Percentiles rank a stretch among this genome's conserved stretches.
phyloP scores from a whole-genome alignment of 176 grass and related monocot genomes.

The Raddia distichophylla region DNA sequence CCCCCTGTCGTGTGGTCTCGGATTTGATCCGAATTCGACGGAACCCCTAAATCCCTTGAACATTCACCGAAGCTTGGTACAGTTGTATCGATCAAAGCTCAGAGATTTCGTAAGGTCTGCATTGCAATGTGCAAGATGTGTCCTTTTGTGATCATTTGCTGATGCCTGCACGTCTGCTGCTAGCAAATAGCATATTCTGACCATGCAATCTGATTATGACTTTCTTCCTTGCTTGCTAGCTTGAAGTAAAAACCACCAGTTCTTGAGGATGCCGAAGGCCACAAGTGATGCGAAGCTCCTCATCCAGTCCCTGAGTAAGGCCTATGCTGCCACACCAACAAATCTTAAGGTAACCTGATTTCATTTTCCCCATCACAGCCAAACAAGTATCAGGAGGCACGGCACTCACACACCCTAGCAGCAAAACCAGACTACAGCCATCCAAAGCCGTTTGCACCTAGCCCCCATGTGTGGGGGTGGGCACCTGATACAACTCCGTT shows the following conservation, averaged over 20 bases:
- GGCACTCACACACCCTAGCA: no score
- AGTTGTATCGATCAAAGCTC: background rate
- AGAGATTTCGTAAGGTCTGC: background rate
- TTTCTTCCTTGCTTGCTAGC: background rate
- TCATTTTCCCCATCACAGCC: background rate
- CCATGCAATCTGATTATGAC: background rate
- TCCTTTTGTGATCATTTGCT: background rate
- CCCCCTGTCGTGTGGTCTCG: no score
- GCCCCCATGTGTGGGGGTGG: no score
- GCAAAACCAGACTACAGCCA: no score
- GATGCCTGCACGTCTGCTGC: background rate
- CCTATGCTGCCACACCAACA: slow-evolving; percentile 77
- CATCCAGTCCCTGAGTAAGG: slow-evolving; percentile 75
- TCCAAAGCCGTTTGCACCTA: no score
- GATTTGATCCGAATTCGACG: no score
- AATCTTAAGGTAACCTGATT: slow-evolving; percentile 62
- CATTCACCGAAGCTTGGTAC: no score
- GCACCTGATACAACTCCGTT: no score
- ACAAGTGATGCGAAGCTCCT: slow-evolving; percentile 66
- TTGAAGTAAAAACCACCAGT: background rate
- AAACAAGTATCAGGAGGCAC: no score
- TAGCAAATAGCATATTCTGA: background rate
- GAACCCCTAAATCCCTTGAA: no score
- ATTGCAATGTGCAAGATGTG: background rate
- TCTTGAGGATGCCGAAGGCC: slow-evolving; percentile 61